Evolutionary conservation across 1,284 basidiomycete genomes (phyloP).

Genomic region (Fomitopsis pinicola): DNA sequence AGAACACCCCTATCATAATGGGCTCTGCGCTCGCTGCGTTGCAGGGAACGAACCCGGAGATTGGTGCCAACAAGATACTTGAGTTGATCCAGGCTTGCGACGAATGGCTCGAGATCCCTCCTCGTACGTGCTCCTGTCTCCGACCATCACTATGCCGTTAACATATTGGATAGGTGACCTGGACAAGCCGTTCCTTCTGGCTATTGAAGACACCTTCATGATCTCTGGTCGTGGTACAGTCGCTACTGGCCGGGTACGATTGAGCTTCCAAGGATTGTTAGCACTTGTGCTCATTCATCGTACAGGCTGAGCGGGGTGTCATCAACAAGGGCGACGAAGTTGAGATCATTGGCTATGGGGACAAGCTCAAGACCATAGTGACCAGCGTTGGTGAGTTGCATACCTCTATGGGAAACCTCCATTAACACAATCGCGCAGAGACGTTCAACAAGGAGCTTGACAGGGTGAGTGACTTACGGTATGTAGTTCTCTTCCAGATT

Average conservation of each 20-base stretch:
- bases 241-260: constrained; percentile 82
- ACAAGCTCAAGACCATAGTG: constrained; percentile 85
- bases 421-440: constrained; percentile 44
- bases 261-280: not conserved
- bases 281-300: not conserved
- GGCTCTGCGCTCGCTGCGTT: constrained; percentile 96
- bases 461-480: constrained; percentile 45
- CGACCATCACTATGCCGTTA: constrained; percentile 1
- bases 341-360: constrained; percentile 89
- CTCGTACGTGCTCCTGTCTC: constrained; percentile 51
- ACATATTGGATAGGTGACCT: constrained; percentile 66
- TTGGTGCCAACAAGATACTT: constrained; percentile 80
- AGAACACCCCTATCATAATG: constrained; percentile 95
- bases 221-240: constrained; percentile 99
- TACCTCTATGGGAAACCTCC: not conserved
- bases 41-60: constrained; percentile 78
- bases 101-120: constrained; percentile 92
- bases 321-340: constrained; percentile 93
- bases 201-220: constrained; percentile 96
- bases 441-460: constrained; percentile 99
- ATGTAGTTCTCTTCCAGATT: constrained; percentile 1
- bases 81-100: constrained; percentile 91
- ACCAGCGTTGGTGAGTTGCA: constrained; percentile 82
- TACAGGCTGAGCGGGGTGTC: constrained; percentile 88
- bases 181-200: constrained; percentile 97